Evolutionary conservation across 2,329 filamentous ascomycete species (phyloP).

Genomic region (Penicillium sp.): DNA sequence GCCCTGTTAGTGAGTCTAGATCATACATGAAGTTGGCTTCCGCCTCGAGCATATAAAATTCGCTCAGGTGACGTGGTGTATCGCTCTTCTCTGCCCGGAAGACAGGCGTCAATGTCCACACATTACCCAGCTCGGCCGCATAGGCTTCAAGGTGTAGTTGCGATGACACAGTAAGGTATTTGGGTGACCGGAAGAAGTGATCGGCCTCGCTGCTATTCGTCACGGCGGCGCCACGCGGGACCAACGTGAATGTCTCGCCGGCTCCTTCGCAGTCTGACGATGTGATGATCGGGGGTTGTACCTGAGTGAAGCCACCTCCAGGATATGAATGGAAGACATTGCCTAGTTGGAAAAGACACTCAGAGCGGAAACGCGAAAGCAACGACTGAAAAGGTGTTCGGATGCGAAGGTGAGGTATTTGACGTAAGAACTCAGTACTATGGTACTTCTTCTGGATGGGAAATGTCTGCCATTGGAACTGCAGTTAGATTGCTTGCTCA

Average conservation of each 20-base stretch:
- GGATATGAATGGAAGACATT: constrained; percentile 63
- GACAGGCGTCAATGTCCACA: constrained; percentile 90
- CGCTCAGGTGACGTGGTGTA: constrained; percentile 86
- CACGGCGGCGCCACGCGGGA: constrained; percentile 38
- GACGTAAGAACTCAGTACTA: constrained; percentile 78
- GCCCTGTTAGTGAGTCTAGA: constrained; percentile 65
- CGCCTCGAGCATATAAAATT: constrained; percentile 98
- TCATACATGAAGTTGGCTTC: constrained; percentile 74
- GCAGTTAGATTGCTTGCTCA: constrained; percentile 8
- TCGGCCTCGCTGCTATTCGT: constrained; percentile 36
- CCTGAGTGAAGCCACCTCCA: constrained; percentile 58
- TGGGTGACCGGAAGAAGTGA: constrained; percentile 75
- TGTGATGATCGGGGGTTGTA: constrained; percentile 88
- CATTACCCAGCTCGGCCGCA: constrained; percentile 77
- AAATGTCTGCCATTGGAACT: constrained; percentile 57
- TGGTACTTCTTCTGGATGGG: constrained; percentile 97
- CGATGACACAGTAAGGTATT: constrained; percentile 91
- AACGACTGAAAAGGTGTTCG: constrained; percentile 76
- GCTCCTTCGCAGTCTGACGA: constrained; percentile 97
- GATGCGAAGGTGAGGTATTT: constrained; percentile 77
- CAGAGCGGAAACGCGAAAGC: constrained; percentile 74
- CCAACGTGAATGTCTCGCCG: constrained; percentile 80
- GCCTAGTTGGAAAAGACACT: constrained; percentile 65
- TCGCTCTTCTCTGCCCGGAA: constrained; percentile 93
- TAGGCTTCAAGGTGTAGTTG: constrained; percentile 93